These are phyloP conservation scores for Dendrobium officinale DNA, from an alignment of 106 monocot genomes.

Conservation along the genomic window DNA sequence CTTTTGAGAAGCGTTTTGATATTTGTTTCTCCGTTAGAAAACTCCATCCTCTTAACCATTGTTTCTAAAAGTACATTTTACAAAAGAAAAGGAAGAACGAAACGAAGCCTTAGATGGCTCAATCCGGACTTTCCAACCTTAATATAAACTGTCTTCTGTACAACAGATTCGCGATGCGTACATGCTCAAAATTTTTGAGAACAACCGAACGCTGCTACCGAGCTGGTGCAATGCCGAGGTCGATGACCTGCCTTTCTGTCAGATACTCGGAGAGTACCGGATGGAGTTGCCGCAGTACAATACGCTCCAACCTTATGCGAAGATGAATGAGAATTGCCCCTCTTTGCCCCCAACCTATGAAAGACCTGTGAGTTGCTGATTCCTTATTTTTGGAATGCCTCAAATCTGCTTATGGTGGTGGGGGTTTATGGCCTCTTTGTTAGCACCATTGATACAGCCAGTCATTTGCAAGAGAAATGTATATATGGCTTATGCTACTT, in stretches of 20 bases:
- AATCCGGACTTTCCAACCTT: neutral
- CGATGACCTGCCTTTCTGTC: conserved; percentile 62
- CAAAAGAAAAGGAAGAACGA: too few relatives aligned
- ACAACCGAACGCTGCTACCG: conserved; percentile 55
- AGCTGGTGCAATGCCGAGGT: conserved; percentile 60
- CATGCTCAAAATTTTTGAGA: conserved; percentile 83
- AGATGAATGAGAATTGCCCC: conserved; percentile 94
- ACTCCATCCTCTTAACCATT: too few relatives aligned
- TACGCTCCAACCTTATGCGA: conserved; percentile 62
- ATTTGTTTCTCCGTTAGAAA: too few relatives aligned
- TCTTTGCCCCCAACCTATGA: conserved; percentile 75
- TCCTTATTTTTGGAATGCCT: neutral
- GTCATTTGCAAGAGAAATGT: neutral
- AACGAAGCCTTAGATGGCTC: too few relatives aligned
- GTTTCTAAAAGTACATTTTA: too few relatives aligned
- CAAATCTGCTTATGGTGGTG: neutral
- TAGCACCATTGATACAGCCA: neutral
- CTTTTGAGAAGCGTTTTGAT: too few relatives aligned
- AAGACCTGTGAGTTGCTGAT: conserved; percentile 56
- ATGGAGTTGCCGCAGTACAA: conserved; percentile 94
- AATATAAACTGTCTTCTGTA: neutral
- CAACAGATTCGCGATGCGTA: conserved; percentile 90
- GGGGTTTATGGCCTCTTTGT: neutral
- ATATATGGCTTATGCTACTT: neutral
- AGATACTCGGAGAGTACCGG: conserved; percentile 74